Percentiles rank a stretch among this genome's conserved stretches.
These are phyloP conservation scores for Scytalidium sp. DNA, from an alignment of 2,329 filamentous ascomycete species.

Conservation along the genomic window DNA sequence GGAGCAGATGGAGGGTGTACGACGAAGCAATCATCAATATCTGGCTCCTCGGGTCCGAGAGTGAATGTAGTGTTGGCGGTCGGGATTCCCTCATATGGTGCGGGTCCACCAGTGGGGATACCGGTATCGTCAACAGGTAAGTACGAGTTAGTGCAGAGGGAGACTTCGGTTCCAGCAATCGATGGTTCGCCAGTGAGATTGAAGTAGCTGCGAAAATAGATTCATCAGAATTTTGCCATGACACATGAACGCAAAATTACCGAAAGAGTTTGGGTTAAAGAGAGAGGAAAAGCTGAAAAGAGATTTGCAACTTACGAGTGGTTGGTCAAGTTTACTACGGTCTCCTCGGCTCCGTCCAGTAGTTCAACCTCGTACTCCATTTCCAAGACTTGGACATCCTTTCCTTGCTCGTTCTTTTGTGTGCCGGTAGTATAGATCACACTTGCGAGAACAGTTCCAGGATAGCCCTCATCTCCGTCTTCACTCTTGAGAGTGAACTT, in stretches of 20 bases:
- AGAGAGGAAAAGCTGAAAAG: neutral
- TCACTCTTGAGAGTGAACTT: constrained; percentile 64
- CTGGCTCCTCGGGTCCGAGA: constrained; percentile 62
- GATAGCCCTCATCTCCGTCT: constrained; percentile 87
- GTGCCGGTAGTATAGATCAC: constrained; percentile 77
- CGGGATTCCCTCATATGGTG: constrained; percentile 59
- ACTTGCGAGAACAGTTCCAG: constrained; percentile 74
- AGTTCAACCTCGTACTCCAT: constrained; percentile 91
- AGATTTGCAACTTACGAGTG: constrained; percentile 63
- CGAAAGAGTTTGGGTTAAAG: neutral
- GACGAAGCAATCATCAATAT: constrained; percentile 90
- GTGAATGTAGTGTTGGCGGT: constrained; percentile 66
- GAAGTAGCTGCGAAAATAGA: constrained; percentile 50
- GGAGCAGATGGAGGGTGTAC: constrained; percentile 41
- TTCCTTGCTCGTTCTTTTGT: constrained; percentile 55
- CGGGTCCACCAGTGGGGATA: constrained; percentile 69
- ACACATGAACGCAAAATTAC: constrained; percentile 4
- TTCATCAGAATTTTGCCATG: constrained; percentile 2
- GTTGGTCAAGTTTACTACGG: constrained; percentile 89
- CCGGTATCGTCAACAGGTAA: constrained; percentile 70
- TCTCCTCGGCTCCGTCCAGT: constrained; percentile 74
- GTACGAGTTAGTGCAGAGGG: constrained; percentile 58
- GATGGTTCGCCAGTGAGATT: constrained; percentile 55
- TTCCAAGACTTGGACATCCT: constrained; percentile 67
- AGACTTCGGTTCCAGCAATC: constrained; percentile 60